These are phyloP conservation scores for Talaromyces piceae DNA, from an alignment of 2,329 filamentous ascomycete genomes.

Conservation along the genomic window DNA sequence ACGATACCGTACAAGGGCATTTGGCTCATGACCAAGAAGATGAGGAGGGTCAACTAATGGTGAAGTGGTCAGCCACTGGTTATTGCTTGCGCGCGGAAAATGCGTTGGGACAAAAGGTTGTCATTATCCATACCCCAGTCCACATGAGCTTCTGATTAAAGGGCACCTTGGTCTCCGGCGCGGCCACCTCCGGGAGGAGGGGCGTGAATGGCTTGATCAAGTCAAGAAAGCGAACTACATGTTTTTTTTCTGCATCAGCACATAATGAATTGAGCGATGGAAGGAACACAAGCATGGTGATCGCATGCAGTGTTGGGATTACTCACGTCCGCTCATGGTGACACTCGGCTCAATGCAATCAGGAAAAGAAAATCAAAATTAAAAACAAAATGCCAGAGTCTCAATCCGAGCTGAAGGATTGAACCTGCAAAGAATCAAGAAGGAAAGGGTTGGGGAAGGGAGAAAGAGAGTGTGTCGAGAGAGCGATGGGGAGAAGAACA, in stretches of 20 bases:
- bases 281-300: constrained; percentile 16
- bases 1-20: constrained; percentile 99
- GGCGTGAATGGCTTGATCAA: constrained; percentile 99
- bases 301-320: constrained; percentile 19
- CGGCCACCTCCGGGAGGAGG: constrained; percentile 97
- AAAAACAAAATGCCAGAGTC: constrained; percentile 22
- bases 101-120: constrained; percentile 10
- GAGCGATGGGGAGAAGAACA: constrained; percentile 13
- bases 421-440: constrained; percentile 20
- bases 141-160: constrained; percentile 99
- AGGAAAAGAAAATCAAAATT: constrained; percentile 19
- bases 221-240: constrained; percentile 98
- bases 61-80: constrained; percentile 15
- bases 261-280: not conserved
- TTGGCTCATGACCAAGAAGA: constrained; percentile 99
- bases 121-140: constrained; percentile 60
- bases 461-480: constrained; percentile 12
- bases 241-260: constrained; percentile 19
- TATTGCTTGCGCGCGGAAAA: constrained; percentile 5
- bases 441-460: constrained; percentile 18
- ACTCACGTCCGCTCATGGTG: constrained; percentile 56
- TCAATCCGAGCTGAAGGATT: constrained; percentile 29
- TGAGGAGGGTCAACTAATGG: constrained; percentile 70
- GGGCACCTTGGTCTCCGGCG: constrained; percentile 95
- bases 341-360: constrained; percentile 27